phyloP scores from a whole-genome alignment of 352 stramenopile genomes.

The Pythium aphanidermatum region DNA sequence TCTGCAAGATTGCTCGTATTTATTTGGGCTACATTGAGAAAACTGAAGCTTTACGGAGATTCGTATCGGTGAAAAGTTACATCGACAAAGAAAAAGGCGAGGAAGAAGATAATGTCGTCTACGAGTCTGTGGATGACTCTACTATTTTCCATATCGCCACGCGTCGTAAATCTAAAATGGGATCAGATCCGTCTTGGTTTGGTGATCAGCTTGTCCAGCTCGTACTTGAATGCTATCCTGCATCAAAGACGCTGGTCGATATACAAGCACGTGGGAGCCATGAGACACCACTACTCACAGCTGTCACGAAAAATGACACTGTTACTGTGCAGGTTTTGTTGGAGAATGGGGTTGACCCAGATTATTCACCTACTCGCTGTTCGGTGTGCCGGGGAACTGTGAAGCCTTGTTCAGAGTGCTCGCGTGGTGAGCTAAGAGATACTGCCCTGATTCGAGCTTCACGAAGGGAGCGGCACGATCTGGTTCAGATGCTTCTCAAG shows the following conservation, averaged over 20 bases:
- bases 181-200: slow-evolving; percentile 47
- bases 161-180: slow-evolving; percentile 40
- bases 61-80: slow-evolving; percentile 2
- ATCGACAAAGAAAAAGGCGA: slow-evolving; percentile 2
- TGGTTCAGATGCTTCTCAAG: too few relatives aligned
- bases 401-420: slow-evolving; percentile 32
- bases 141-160: slow-evolving; percentile 53
- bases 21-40: slow-evolving; percentile 12
- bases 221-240: slow-evolving; percentile 35
- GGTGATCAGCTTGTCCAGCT: slow-evolving; percentile 28
- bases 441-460: slow-evolving; percentile 39
- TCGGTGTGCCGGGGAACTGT: slow-evolving; percentile 19
- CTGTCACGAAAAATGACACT: slow-evolving; percentile 37
- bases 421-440: slow-evolving; percentile 32
- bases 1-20: slow-evolving; percentile 7
- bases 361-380: slow-evolving; percentile 44
- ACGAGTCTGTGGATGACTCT: slow-evolving; percentile 13
- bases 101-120: slow-evolving; percentile 7
- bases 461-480: too few relatives aligned
- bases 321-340: slow-evolving; percentile 34
- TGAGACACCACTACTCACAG: slow-evolving; percentile 54
- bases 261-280: too few relatives aligned
- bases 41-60: slow-evolving; percentile 6
- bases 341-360: slow-evolving; percentile 30
- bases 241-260: too few relatives aligned